phyloP scores from a whole-genome alignment of 2,329 filamentous ascomycete genomes.

The Lachnellula subtilissima region DNA sequence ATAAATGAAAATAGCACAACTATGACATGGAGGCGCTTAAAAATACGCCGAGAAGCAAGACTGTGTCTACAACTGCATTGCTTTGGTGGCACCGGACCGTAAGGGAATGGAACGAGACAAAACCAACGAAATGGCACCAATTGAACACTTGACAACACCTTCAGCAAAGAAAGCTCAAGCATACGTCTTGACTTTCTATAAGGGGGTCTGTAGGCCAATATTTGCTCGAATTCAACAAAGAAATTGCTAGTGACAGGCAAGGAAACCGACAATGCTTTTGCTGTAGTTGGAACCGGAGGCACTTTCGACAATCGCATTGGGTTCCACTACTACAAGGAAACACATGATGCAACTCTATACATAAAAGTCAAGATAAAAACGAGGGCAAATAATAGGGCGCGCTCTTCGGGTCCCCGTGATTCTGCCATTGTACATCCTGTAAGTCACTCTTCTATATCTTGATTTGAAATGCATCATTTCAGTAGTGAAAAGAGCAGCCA shows the following conservation, averaged over 20 bases:
- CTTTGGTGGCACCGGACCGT: background rate
- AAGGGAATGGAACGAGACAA: background rate
- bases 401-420: too few relatives aligned
- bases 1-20: background rate
- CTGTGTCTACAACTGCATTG: background rate
- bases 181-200: constrained; percentile 21
- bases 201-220: constrained; percentile 27
- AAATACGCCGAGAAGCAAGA: background rate
- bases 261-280: constrained; percentile 27
- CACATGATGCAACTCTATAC: too few relatives aligned
- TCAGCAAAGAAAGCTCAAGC: constrained; percentile 13
- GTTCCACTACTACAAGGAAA: too few relatives aligned
- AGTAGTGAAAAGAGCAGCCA: too few relatives aligned
- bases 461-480: too few relatives aligned
- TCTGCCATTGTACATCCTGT: too few relatives aligned
- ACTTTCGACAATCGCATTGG: constrained; percentile 19
- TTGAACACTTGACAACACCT: constrained; percentile 1
- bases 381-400: too few relatives aligned
- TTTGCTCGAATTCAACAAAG: constrained; percentile 23
- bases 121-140: background rate
- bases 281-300: constrained; percentile 23
- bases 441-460: too few relatives aligned
- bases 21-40: background rate
- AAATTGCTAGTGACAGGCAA: constrained; percentile 25
- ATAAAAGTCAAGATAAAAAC: too few relatives aligned